Evolutionary conservation across 306 rosid genomes (phyloP).

Genomic region (Morella rubra): DNA sequence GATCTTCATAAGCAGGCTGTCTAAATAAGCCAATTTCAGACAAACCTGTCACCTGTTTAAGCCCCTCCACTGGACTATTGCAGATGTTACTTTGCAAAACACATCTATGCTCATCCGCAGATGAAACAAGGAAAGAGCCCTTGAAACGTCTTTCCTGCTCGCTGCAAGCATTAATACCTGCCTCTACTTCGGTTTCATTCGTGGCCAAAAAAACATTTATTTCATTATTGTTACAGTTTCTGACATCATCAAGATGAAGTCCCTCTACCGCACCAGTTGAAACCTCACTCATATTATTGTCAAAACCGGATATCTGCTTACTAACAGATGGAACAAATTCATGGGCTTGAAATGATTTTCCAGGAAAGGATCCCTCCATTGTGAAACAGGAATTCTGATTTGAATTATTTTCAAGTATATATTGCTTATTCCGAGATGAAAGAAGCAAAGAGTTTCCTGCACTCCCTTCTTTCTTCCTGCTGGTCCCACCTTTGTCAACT

Average conservation of each 20-base stretch:
- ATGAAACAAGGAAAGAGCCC: conserved; percentile 13
- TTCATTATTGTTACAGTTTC: conserved; percentile 29
- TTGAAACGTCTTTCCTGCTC: conserved; percentile 23
- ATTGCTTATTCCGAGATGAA: conserved; percentile 15
- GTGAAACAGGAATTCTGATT: conserved; percentile 7
- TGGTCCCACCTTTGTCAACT: conserved; percentile 31
- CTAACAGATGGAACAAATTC: conserved; percentile 20
- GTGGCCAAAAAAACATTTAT: conserved; percentile 31
- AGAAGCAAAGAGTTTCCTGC: conserved; percentile 22
- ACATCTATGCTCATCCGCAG: conserved; percentile 23
- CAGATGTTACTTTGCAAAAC: conserved; percentile 9
- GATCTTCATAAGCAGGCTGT: conserved; percentile 23
- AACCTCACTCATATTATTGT: conserved; percentile 30
- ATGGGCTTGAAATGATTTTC: conserved; percentile 11
- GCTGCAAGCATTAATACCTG: conserved; percentile 5
- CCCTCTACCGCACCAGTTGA: conserved; percentile 32
- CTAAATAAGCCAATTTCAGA: conserved; percentile 10
- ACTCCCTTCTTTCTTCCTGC: conserved; percentile 32
- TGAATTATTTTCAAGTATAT: not conserved
- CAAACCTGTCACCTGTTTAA: conserved; percentile 13
- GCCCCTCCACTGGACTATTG: conserved; percentile 12
- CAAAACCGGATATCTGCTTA: conserved; percentile 25
- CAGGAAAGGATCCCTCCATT: conserved; percentile 16
- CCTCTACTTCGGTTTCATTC: conserved; percentile 27
- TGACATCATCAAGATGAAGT: conserved; percentile 30